These are phyloP conservation scores for Phyllosticta citribraziliensis DNA, from an alignment of 2,329 filamentous ascomycete species.

Conservation along the genomic window DNA sequence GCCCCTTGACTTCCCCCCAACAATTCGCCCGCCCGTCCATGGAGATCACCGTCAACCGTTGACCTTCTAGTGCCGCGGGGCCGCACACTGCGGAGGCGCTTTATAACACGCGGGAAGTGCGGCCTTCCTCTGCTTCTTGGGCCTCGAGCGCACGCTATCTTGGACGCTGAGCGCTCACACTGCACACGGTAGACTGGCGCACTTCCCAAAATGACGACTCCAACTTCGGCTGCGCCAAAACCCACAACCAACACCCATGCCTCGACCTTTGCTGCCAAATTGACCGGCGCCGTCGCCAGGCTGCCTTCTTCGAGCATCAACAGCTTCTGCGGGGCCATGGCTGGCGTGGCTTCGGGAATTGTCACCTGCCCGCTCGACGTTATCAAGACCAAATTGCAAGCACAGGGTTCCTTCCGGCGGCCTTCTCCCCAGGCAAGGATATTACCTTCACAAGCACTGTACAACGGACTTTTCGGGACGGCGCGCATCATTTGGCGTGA, in stretches of 20 bases:
- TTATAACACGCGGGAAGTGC: conserved; percentile 8
- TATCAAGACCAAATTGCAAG: conserved; percentile 97
- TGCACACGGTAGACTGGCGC: neutral
- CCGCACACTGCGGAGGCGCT: conserved; percentile 10
- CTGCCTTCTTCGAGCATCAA: conserved; percentile 56
- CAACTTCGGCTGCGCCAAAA: conserved; percentile 7
- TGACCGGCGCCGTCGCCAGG: conserved; percentile 18
- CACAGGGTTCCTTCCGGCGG: conserved; percentile 71
- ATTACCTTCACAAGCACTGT: conserved; percentile 48
- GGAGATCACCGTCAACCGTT: conserved; percentile 10
- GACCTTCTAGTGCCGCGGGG: conserved; percentile 10
- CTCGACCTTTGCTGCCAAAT: neutral
- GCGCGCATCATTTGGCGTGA: conserved; percentile 76
- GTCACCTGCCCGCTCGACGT: conserved; percentile 97
- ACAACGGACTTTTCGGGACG: conserved; percentile 80
- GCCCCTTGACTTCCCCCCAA: neutral
- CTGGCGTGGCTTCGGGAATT: conserved; percentile 85
- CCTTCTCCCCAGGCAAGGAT: conserved; percentile 34
- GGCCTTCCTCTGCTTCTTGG: conserved; percentile 3
- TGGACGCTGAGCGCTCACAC: neutral
- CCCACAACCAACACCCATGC: conserved; percentile 1
- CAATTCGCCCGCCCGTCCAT: conserved; percentile 3
- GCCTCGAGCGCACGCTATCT: neutral
- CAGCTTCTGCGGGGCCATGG: conserved; percentile 75
- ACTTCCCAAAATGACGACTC: conserved; percentile 9